These are phyloP conservation scores for Penicillium sclerotiorum DNA, from an alignment of 2,329 filamentous ascomycete genomes.

Conservation along the genomic window DNA sequence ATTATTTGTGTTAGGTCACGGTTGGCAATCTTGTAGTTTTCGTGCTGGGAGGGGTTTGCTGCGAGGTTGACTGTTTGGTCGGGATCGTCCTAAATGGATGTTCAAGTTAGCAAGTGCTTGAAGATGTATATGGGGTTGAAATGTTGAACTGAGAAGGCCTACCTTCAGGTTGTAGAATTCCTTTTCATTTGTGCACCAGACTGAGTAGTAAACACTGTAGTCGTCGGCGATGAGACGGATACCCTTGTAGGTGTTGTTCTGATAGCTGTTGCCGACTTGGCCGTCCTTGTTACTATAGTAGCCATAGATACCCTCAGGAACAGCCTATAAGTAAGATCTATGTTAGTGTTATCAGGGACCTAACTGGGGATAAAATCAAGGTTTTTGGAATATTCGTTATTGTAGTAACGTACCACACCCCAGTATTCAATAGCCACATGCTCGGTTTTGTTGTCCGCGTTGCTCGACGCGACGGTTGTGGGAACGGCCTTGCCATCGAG, in stretches of 20 bases:
- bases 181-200: slow-evolving; percentile 70
- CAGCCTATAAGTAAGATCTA: slow-evolving; percentile 16
- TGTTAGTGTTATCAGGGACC: neutral
- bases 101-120: slow-evolving; percentile 2
- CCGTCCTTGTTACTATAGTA: slow-evolving; percentile 23
- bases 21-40: slow-evolving; percentile 19
- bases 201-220: slow-evolving; percentile 67
- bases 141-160: slow-evolving; percentile 16
- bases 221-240: slow-evolving; percentile 56
- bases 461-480: slow-evolving; percentile 31
- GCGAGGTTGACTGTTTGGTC: slow-evolving; percentile 54
- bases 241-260: slow-evolving; percentile 64
- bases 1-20: slow-evolving; percentile 43
- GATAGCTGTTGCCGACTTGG: slow-evolving; percentile 19
- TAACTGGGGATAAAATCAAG: no score
- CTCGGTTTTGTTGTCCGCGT: slow-evolving; percentile 44
- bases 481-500: slow-evolving; percentile 61
- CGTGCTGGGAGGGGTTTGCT: slow-evolving; percentile 19
- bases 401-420: slow-evolving; percentile 45
- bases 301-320: slow-evolving; percentile 33
- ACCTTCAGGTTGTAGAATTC: slow-evolving; percentile 67
- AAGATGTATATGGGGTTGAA: neutral
- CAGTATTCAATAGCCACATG: slow-evolving; percentile 63
- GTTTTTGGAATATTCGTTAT: slow-evolving; percentile 1
- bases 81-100: slow-evolving; percentile 55